phyloP scores from a whole-genome alignment of 495 filamentous ascomycete genomes.

The Hyaloscypha bicolor region DNA sequence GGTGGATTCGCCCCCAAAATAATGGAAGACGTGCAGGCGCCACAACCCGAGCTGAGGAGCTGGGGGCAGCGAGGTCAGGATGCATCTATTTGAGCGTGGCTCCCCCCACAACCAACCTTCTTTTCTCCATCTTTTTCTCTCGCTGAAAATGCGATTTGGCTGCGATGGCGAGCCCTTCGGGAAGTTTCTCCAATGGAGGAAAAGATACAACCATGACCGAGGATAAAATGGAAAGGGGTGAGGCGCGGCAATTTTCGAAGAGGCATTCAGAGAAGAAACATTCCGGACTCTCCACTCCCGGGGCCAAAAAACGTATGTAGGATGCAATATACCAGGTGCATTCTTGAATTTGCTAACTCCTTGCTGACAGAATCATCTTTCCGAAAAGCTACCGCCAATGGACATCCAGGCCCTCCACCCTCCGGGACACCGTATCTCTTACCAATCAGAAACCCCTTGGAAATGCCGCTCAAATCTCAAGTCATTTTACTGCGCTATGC shows the following conservation, averaged over 20 bases:
- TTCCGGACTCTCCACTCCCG: neutral
- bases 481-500: conserved; percentile 10
- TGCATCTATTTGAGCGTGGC: neutral
- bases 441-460: neutral
- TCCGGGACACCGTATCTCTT: neutral
- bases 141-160: neutral
- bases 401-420: neutral
- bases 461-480: conserved; percentile 5
- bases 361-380: neutral
- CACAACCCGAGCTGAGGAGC: neutral
- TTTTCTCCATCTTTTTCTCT: neutral
- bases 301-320: conserved; percentile 1
- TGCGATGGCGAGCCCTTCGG: neutral
- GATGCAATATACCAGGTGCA: neutral
- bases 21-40: neutral
- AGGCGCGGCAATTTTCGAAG: neutral
- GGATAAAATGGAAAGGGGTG: neutral
- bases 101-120: neutral
- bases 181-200: neutral
- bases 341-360: conserved; percentile 2
- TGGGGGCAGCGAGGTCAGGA: neutral
- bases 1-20: neutral
- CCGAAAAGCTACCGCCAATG: neutral
- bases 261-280: neutral
- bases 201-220: neutral